A percentile compares a stretch with the other conserved stretches of the same genome.
Evolutionary conservation across 192 early-diverging fungal genomes (phyloP).

Genomic region (Pecoramyces ruminantium): DNA sequence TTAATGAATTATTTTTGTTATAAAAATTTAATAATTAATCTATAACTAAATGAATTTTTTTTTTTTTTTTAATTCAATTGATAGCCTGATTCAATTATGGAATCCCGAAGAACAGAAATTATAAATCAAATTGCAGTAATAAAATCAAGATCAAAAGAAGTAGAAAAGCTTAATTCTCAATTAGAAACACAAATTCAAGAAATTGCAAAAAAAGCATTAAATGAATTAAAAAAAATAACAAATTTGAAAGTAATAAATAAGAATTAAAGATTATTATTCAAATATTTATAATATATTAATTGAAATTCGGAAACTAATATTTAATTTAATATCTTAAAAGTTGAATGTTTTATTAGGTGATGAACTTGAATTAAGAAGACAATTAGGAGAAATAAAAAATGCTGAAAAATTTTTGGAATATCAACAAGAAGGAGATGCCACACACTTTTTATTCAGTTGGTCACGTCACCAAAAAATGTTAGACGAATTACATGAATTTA

Average conservation of each 20-base stretch:
- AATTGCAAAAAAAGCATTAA: constrained; percentile 25
- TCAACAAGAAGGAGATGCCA: constrained; percentile 34
- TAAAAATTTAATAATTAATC: no score
- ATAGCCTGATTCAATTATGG: constrained; percentile 26
- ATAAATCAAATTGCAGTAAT: constrained; percentile 26
- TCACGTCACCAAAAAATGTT: constrained; percentile 23
- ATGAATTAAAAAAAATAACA: constrained; percentile 19
- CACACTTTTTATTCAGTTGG: constrained; percentile 34
- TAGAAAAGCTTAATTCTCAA: constrained; percentile 23
- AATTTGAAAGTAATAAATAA: constrained; percentile 29
- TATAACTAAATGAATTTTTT: no score
- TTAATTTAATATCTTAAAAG: no score
- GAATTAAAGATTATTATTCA: no score
- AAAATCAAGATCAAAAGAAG: constrained; percentile 28
- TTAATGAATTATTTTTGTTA: no score
- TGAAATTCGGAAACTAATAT: no score
- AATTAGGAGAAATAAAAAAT: constrained; percentile 28
- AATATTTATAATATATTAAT: no score
- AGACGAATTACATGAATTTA: constrained; percentile 33
- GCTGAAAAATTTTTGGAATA: constrained; percentile 37
- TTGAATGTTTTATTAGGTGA: constrained; percentile 30
- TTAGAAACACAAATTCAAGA: constrained; percentile 29
- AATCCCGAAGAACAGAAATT: constrained; percentile 23
- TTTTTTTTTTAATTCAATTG: no score
- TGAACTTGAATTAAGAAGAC: constrained; percentile 32